Percentiles rank a stretch among this genome's conserved stretches.
These are phyloP conservation scores for Chlamydomonas eustigma DNA, from an alignment of 139 green algal species.

Conservation along the genomic window DNA sequence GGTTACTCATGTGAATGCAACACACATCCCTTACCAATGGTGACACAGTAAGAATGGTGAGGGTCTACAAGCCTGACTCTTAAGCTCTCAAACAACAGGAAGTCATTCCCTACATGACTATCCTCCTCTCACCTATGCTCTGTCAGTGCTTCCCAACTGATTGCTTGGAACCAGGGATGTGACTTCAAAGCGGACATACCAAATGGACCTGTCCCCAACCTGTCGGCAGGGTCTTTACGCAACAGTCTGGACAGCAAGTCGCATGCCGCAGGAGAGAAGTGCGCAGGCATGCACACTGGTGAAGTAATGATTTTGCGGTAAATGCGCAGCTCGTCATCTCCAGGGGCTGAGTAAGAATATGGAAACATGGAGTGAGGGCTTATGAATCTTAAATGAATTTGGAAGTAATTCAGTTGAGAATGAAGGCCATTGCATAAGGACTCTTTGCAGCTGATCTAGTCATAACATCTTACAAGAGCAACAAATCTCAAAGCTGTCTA, in stretches of 20 bases:
- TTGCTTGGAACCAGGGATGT: constrained; percentile 61
- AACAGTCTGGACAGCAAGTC: constrained; percentile 59
- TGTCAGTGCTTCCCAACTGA: constrained; percentile 57
- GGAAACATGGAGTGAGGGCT: not conserved
- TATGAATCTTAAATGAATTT: no score
- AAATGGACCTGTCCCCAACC: constrained; percentile 19
- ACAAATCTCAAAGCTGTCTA: no score
- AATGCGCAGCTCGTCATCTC: constrained; percentile 59
- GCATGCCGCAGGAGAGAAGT: constrained; percentile 38
- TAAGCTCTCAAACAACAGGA: not conserved
- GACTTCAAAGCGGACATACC: constrained; percentile 43
- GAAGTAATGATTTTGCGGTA: constrained; percentile 43
- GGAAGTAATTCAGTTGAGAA: no score
- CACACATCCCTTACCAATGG: no score
- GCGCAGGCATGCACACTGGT: constrained; percentile 26
- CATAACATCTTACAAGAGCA: no score
- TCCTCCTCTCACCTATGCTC: constrained; percentile 15
- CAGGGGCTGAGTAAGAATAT: constrained; percentile 11
- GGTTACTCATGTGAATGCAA: no score
- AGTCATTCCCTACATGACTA: not conserved
- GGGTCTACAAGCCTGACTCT: not conserved
- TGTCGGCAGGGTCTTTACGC: constrained; percentile 30
- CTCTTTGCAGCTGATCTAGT: no score
- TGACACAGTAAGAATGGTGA: no score
- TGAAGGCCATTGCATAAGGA: no score